A percentile compares a stretch with the other conserved stretches of the same genome.
These are phyloP conservation scores for Cladosporium phlei DNA, from an alignment of 2,329 filamentous ascomycete species.

Conservation along the genomic window DNA sequence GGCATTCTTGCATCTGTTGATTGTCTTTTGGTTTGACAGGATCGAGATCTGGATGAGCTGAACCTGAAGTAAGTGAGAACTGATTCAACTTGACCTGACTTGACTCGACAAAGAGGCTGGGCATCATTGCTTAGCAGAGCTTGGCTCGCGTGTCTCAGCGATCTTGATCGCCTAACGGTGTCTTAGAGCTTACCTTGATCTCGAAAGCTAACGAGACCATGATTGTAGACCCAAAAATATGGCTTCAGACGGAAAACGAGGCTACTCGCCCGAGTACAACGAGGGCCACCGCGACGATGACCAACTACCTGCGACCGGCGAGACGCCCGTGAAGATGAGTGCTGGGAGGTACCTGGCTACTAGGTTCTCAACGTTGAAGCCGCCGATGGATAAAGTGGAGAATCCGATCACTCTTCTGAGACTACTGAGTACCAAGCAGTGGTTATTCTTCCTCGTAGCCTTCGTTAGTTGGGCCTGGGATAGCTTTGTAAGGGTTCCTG, in stretches of 20 bases:
- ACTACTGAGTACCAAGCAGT: constrained; percentile 52
- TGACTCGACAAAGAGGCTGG: background rate
- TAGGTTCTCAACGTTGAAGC: constrained; percentile 50
- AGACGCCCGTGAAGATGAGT: constrained; percentile 31
- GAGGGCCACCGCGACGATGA: constrained; percentile 19
- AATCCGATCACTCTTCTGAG: constrained; percentile 51
- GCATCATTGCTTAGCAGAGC: constrained; percentile 11
- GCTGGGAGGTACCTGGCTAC: constrained; percentile 49
- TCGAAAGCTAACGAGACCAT: background rate
- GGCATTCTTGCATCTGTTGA: background rate
- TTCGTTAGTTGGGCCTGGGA: constrained; percentile 50
- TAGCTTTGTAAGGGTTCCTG: no score
- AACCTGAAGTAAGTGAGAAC: no score
- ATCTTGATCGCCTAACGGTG: no score
- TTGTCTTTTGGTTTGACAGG: background rate
- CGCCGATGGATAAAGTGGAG: constrained; percentile 50
- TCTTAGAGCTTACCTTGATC: background rate
- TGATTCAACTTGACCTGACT: background rate
- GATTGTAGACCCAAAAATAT: constrained; percentile 9
- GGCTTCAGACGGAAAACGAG: constrained; percentile 16
- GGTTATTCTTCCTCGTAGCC: constrained; percentile 52
- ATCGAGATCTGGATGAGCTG: no score
- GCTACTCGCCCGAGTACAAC: constrained; percentile 13
- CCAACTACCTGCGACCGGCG: constrained; percentile 17
- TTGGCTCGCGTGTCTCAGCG: no score